Base-by-base conservation (phyloP, 495 filamentous ascomycete genomes). In the Penicillium robsamsonii region DNA sequence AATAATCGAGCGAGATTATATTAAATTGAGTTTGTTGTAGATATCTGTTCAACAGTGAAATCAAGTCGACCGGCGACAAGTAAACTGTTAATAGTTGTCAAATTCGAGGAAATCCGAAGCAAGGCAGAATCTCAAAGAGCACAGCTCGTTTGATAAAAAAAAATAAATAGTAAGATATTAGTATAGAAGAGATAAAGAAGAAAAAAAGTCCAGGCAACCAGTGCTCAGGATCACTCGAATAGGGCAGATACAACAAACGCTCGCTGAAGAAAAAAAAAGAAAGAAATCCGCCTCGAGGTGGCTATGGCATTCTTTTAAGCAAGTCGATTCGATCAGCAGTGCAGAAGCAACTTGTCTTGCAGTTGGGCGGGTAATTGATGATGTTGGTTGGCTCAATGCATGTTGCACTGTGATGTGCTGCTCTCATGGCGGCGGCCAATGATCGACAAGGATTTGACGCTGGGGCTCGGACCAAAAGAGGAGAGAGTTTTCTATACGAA, bases 181-280 rank as follows among this genome's bases (percentile, higher is more conserved):
- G 64, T 73, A 70, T 63, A 68, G 46, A 68, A 68, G 68, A 51
- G 68, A 51, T 40, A 66, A 61, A 74, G 42, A 70, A 57, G 71
- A 75, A 68, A 70, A 72, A 69, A 68, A 61, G 61, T 66, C 68
- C 72, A 70, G 75, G 76, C 68, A 81, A 71, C 71, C 71, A 76
- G 75, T 75, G 70, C 70, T 70, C 64, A 72, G 73, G 67, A 73
- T 73, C 75, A 78, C 74, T 69, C 78, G 77, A 79, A 68, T 59
- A 62, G 58, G 50, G 67, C 74, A 88, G 80, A 75, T 75, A 72
- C 51, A 81, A 84, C 85, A 84, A 84, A 75, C 79, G 80, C 87
- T 89, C 89, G 87, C 87, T 86, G 82, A 78, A 81, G 85, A 86
- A 76, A 78, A 74, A 69, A 72, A 67, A 71, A 60, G 61, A 62